Evolutionary conservation across 2,329 filamentous ascomycete species (phyloP), one percentile per base, ranked within the genome.

Genomic region (Aspergillus caelatus): DNA sequence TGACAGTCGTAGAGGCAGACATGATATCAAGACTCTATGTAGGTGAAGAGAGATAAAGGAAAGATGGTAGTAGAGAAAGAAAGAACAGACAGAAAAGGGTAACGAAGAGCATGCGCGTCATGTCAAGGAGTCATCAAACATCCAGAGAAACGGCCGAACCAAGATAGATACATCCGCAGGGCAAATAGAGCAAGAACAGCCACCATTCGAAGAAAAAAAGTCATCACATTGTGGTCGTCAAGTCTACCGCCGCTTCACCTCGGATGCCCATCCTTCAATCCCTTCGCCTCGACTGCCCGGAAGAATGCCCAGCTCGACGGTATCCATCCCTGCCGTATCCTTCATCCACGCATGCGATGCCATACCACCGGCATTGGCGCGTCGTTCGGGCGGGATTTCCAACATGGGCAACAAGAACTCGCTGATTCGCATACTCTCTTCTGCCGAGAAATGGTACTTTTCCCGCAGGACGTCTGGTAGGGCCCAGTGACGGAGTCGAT

Each of bases 331-430:
- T 39, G 90, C 89, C 3, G 94, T 94, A 68, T 93, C 91, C 65
- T 91, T 88, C 69, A 98, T 79, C 86, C 94, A 98, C 7, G 82
- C 77, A 71, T 96, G 93, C 8, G 90, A 89, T 4, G 91, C 89
- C 95, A 98, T 98, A 7, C 95, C 95, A 41, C 95, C 95, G 0
- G 95, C 95, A 75, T 98, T 99, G 12, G 95, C 95, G 46, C 95
- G 85, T 78, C 92, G 91, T 64, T 94, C 92, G 0, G 95, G 95
- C 46, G 93, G 81, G 28, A 99, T 82, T 77, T 97, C 93, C 45
- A 99, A 83, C 93, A 98, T 96, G 0, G 95, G 95, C 1, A 89
- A 84, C 62, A 99, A 78, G 79, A 99, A 97, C 32, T 92, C 91
- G 19, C 89, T 85, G 67, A 97, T 90, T 64, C 87, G 87, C 79